Conservation (phyloP, 2,329 filamentous ascomycete species). For the Bipolaris victoriae region DNA sequence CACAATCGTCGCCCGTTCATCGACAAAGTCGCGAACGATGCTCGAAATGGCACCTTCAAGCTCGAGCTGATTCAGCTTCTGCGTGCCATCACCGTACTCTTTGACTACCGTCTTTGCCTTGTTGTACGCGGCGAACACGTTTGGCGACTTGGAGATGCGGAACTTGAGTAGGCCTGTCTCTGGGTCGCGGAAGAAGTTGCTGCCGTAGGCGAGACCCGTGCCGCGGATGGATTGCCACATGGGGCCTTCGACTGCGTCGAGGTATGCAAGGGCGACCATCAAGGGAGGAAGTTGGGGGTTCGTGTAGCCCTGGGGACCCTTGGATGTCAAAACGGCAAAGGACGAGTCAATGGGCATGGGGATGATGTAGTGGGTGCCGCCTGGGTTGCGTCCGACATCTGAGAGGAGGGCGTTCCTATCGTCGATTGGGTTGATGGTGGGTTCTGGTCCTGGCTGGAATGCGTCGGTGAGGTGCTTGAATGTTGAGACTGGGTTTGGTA, state of each 20-base stretch:
- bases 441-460: conserved; percentile 55
- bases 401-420: conserved; percentile 74
- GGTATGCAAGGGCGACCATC: conserved; percentile 86
- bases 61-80: conserved; percentile 77
- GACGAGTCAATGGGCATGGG: conserved; percentile 95
- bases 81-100: conserved; percentile 73
- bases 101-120: conserved; percentile 77
- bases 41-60: conserved; percentile 89
- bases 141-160: conserved; percentile 87
- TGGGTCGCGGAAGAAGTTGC: conserved; percentile 76
- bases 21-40: conserved; percentile 84
- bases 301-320: conserved; percentile 74
- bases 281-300: conserved; percentile 82
- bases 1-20: conserved; percentile 85
- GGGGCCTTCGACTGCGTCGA: conserved; percentile 91
- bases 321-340: conserved; percentile 77
- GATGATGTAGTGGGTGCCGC: conserved; percentile 76
- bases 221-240: conserved; percentile 93
- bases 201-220: conserved; percentile 90
- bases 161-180: conserved; percentile 84
- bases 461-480: conserved; percentile 70
- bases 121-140: conserved; percentile 82
- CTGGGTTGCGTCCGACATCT: conserved; percentile 74
- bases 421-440: conserved; percentile 72
- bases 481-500: conserved; percentile 75